Base-by-base conservation (phyloP, 2,329 filamentous ascomycete genomes). In the Lithohypha guttulata region DNA sequence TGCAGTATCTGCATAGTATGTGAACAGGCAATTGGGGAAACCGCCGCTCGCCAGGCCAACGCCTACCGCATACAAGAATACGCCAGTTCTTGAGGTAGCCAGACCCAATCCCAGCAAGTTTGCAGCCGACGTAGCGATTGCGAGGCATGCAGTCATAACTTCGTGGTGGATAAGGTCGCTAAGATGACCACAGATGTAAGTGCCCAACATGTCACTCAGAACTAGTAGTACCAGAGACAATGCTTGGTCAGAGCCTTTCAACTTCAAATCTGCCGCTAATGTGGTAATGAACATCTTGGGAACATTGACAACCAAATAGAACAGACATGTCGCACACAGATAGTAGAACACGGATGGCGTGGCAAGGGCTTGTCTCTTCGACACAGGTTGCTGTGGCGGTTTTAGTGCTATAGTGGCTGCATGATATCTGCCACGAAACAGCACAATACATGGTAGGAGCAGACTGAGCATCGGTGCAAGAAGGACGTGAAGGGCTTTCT, bases 211-310 rank as follows among this genome's bases (percentile, higher is more conserved):
- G 14, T 30, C 28, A 15, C 28, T 30, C 7, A 30, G 28, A 13
- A 30, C 28, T 10, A 30, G 28, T 8, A 30, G 14, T 7, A 30
- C 28, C 28, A 30, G 28, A 7, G 28, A 7, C 9, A 30, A 30
- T 9, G 28, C 28, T 13, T 30, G 14, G 14, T 30, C 28, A 9
- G 28, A 30, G 28, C 28, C 28, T 9, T 15, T 30, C 28, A 30
- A 8, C 8, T 13, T 13, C 7, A 30, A 7, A 30, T 30, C 28
- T 30, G 28, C 28, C 8, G 28, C 28, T 7, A 30, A 30, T 7
- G 28, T 30, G 8, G 28, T 30, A 30, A 30, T 30, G 28, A 30
- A 30, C 28, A 30, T 30, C 14, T 30, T 30, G 7, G 28, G 28
- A 10, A 30, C 28, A 30, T 30, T 30, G 8, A 30, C 28, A 7